Evolutionary conservation across 305 asterid species (phyloP), one percentile per base, ranked within the genome.

Genomic region (Rubia tinctorum): DNA sequence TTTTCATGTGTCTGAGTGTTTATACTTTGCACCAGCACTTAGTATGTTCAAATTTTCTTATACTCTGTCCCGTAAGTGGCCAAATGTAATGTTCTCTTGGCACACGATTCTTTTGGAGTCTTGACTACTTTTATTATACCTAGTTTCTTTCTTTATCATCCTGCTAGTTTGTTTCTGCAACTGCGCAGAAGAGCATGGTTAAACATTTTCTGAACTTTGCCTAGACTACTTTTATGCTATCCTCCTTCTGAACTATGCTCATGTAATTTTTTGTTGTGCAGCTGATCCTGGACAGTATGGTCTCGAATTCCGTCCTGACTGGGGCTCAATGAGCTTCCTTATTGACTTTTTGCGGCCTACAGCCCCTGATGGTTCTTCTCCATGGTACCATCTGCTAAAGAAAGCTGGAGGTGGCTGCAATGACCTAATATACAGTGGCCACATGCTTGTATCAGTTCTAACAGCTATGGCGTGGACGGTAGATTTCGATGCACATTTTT

Each of bases 391-490:
- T 80, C 91, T 94, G 79, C 87, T 92, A 69, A 92, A 91, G 80
- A 91, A 79, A 82, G 98, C 97, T 13, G 84, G 91, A 9, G 99
- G 99, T 9, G 99, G 99, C 65, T 94, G 99, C 86, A 94, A 94
- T 69, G 99, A 91, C 84, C 91, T 94, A 51, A 78, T 94, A 45
- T 94, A 90, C 82, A 94, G 99, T 45, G 99, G 99, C 68, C 99
- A 94, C 82, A 90, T 94, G 97, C 97, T 91, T 68, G 97, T 94
- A 69, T 92, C 99, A 14, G 97, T 88, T 73, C 84, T 94, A 77
- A 94, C 99, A 40, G 98, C 99, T 47, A 91, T 94, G 99, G 99
- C 99, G 1, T 94, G 99, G 99, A 94, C 92, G 86, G 97, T 93
- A 93, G 53, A 56, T 62, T 73, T 71, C 51, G 51, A 66, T 25